These are phyloP conservation scores for Puccinia coronata DNA, from an alignment of 1,284 basidiomycete genomes.

Conservation along the genomic window DNA sequence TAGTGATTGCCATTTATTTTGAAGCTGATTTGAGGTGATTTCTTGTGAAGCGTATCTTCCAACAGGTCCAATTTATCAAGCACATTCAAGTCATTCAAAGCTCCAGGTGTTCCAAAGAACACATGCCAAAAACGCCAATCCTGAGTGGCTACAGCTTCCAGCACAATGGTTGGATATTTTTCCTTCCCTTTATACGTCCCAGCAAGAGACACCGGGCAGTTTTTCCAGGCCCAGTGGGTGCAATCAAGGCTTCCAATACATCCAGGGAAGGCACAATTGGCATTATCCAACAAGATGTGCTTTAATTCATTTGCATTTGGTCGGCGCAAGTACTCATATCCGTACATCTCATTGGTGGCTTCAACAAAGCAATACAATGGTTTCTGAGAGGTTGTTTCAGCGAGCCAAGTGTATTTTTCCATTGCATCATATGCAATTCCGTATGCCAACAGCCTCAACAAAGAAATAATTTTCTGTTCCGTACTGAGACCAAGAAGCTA, in stretches of 20 bases:
- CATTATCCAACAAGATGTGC: not conserved
- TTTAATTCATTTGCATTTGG: slow-evolving; percentile 8
- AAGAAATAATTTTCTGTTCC: not conserved
- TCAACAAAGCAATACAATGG: not conserved
- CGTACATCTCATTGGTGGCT: not conserved
- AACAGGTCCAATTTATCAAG: not conserved
- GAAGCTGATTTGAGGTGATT: not conserved
- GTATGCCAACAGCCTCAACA: not conserved
- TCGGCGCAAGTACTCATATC: not conserved
- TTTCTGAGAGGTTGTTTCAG: not conserved
- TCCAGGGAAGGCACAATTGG: no score
- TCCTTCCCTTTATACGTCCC: slow-evolving; percentile 22
- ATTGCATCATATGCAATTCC: not conserved
- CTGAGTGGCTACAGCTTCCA: not conserved
- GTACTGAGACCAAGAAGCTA: not conserved
- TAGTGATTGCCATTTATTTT: not conserved
- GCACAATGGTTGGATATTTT: not conserved
- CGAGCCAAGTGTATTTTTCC: not conserved
- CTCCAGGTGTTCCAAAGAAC: not conserved
- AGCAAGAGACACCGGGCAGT: not conserved
- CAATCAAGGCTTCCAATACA: slow-evolving; percentile 11
- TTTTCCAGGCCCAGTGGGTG: slow-evolving; percentile 36
- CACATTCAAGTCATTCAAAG: not conserved
- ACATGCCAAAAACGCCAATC: not conserved
- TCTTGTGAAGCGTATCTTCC: not conserved